Evolutionary conservation across 352 stramenopile genomes (phyloP), one percentile per base, ranked within the genome.

Genomic region (Pythium brachiatum): DNA sequence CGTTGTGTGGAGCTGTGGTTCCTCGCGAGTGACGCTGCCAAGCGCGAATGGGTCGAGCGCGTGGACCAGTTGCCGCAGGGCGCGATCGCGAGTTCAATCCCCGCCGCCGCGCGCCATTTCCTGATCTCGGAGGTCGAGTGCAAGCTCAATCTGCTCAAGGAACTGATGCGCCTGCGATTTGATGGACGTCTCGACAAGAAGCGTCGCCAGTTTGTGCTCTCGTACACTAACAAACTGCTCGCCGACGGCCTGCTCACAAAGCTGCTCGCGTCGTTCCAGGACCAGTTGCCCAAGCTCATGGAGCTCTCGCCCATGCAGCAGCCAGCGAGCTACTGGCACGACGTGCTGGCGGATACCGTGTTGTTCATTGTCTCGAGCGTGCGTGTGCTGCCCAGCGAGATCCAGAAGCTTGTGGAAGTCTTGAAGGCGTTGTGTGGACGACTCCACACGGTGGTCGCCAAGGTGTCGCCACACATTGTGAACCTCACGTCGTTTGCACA

Each of bases 381-480:
- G 23, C 65, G 79, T 21, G 66, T 77, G 58, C 55, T 80, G 53
- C 72, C 82, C 3, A 59, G 73, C 18, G 86, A 94, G 64, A 72
- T 89, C 29, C 69, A 78, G 38, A 63, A 79, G 57, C 65, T 91
- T 32, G 80, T 66, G 0, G 56, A 78, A 51, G 62, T 86, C 25
- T 57, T 92, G 5, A 75, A 88, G 60, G 71, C 70, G 51, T 68
- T 92, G 9, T 89, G 80, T 57, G 65, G 67, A 36, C 81, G 79
- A 5, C 63, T 92, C 8, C 79, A 92, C 46, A 53, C 68, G 1
- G 73, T 78, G 23, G 78, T 92, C 31, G 69, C 81, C 1, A 89
- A 90, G 60, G 79, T 94, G 7, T 90, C 86, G 25, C 81, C 83
- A 50, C 81, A 93, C 60, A 90, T 93, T 64, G 81, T 93, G 23